Evolutionary conservation across 129 eudicot species (phyloP).

Genomic region (Centrapalus pauciflorus): DNA sequence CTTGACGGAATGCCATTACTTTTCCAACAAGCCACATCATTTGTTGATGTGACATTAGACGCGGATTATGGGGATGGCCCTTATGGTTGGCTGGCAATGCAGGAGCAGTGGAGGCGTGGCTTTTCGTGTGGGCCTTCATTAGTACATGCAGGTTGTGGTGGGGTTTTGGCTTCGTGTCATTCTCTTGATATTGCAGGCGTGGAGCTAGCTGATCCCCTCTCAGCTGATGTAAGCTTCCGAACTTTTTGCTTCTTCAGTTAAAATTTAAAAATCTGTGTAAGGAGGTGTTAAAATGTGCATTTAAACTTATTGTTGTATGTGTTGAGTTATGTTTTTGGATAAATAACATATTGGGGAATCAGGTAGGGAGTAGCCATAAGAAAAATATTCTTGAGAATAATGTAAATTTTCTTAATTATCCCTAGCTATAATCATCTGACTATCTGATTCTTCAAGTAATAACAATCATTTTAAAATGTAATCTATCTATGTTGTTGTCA

Average conservation of each 20-base stretch:
- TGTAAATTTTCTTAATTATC: too few relatives aligned
- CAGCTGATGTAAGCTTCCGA: conserved; percentile 66
- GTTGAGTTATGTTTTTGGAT: too few relatives aligned
- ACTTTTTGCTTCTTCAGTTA: neutral
- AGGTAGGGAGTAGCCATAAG: too few relatives aligned
- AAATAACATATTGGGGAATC: too few relatives aligned
- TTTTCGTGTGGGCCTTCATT: conserved; percentile 91
- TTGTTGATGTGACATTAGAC: conserved; percentile 91
- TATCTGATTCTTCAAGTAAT: neutral
- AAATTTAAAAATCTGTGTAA: neutral
- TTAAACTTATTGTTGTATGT: too few relatives aligned
- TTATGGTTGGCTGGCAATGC: conserved; percentile 91
- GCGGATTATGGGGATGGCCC: conserved; percentile 98
- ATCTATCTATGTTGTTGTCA: neutral
- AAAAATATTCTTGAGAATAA: too few relatives aligned
- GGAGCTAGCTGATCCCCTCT: conserved; percentile 81
- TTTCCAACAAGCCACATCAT: conserved; percentile 95
- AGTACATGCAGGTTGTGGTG: conserved; percentile 99
- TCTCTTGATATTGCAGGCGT: conserved; percentile 92
- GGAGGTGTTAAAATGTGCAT: neutral
- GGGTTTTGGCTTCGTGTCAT: conserved; percentile 85
- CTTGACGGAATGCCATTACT: conserved; percentile 83
- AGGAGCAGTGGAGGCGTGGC: conserved; percentile 97
- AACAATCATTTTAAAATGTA: neutral
- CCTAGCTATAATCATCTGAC: neutral